Evolutionary conservation across 306 rosid species (phyloP), one percentile per base, ranked within the genome.

Genomic region (Trifolium pratense): DNA sequence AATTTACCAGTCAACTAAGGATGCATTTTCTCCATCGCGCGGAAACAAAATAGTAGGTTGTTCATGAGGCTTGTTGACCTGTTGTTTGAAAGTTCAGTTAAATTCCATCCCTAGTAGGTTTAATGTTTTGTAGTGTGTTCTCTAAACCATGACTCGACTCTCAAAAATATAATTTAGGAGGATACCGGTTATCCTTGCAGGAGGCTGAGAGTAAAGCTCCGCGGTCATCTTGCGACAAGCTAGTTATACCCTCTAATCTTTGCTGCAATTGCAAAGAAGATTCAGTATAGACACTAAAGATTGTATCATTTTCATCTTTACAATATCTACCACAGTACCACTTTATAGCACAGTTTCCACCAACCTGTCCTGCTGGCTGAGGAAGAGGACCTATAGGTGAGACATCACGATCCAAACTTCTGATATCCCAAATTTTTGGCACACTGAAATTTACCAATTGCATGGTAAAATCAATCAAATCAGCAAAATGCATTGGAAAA

Each of bases 361-460:
- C 37, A 66, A 94, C 99, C 96, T 89, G 86, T 71, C 78, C 87
- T 70, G 78, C 75, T 29, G 86, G 59, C 66, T 80, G 85, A 7
- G 82, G 86, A 66, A 73, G 80, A 72, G 93, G 94, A 62, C 79
- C 64, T 57, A 96, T 78, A 71, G 79, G 83, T 17, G 84, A 84
- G 75, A 87, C 86, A 23, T 26, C 73, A 74, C 73, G 84, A 78
- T 83, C 91, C 77, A 91, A 61, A 79, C 76, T 86, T 82, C 99
- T 95, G 57, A 91, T 86, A 77, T 94, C 99, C 99, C 99, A 94
- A 73, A 91, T 90, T 84, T 94, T 94, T 34, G 91, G 75, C 79
- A 87, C 68, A 58, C 99, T 94, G 90, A 57, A 85, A 84, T 10
- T 37, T 23, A 70, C 57, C 70, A 75, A 71, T 75, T 39, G 26